These are phyloP conservation scores for Zoysia matrella DNA, from an alignment of 202 grass and related monocot species.

Conservation along the genomic window DNA sequence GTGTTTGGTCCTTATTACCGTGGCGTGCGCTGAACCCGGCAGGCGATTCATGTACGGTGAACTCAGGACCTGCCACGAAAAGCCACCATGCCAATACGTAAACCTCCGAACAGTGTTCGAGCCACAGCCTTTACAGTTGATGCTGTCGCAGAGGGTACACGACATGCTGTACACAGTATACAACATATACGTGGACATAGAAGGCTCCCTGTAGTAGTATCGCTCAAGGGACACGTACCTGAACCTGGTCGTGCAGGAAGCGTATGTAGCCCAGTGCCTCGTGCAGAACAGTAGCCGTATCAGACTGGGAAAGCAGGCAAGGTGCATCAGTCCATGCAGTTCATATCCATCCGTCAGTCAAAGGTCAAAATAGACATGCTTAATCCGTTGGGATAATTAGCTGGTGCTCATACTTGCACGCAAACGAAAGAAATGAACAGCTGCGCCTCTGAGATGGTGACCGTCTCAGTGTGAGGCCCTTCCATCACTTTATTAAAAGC, in stretches of 20 bases:
- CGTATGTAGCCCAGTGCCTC: constrained; percentile 98
- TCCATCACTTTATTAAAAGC: constrained; percentile 13
- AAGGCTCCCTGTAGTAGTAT: not conserved
- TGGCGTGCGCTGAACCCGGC: constrained; percentile 56
- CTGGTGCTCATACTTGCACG: not conserved
- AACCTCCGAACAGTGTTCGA: not conserved
- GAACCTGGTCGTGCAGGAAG: constrained; percentile 94
- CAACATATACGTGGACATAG: no score
- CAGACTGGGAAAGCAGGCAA: constrained; percentile 53
- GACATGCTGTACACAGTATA: no score
- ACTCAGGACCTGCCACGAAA: constrained; percentile 78
- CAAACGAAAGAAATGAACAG: not conserved
- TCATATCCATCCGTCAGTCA: constrained; percentile 47
- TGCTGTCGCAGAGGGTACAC: not conserved
- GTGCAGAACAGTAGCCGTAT: constrained; percentile 95
- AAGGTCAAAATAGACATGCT: constrained; percentile 27
- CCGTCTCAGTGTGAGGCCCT: not conserved
- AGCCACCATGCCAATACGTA: constrained; percentile 20
- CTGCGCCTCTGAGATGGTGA: not conserved
- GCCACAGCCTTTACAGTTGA: not conserved
- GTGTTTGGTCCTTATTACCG: constrained; percentile 41
- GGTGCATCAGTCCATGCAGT: constrained; percentile 25
- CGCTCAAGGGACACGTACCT: constrained; percentile 45
- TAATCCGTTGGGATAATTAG: no score
- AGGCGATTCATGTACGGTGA: constrained; percentile 82